Evolutionary conservation across 2,329 filamentous ascomycete species (phyloP), one percentile per base, ranked within the genome.

Genomic region (Apiospora phragmitis): DNA sequence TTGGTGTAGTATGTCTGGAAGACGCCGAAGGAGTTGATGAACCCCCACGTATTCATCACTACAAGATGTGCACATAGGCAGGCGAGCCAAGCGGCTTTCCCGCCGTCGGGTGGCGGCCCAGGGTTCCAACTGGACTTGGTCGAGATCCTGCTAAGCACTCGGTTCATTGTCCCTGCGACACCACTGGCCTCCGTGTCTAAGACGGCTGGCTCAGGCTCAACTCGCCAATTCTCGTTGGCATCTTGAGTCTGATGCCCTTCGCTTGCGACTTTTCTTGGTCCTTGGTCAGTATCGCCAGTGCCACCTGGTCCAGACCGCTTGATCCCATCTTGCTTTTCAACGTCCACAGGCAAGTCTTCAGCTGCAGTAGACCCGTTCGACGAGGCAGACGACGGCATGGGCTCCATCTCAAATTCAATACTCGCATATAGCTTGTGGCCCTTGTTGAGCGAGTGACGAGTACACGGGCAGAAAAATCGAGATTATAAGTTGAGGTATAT

Each of bases 1-100:
- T 79, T 73, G n/a, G 84, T 82, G 78, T 89, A 89, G 73, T 87
- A 88, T 11, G 84, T 84, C 74, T 89, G 85, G 73, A 85, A 88
- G 55, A 84, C 82, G 65, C 86, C 86, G 77, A 86, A 89, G 4
- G 82, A 84, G 70, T 86, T 86, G 70, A 87, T 82, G 16, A 87
- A 76, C 12, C 81, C 78, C 84, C 84, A 86, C 74, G 83, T 84
- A 72, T 85, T 85, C 72, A 86, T 84, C 71, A 84, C 84, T 7
- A 84, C 72, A 55, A 85, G n/a, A 38, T 67, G 65, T 26, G 65
- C 65, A 45, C 65, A 67, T 0, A 32, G n/a, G 32, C 84, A 83
- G 12, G 80, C 80, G 3, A 81, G 72, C 86, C 87, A 89, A 0
- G 86, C 86, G 29, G 77, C 74, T 68, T 77, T 74, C 0, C 87